A percentile compares a stretch with the other conserved stretches of the same genome.
These are phyloP conservation scores for Marasmius oreades DNA, from an alignment of 1,284 basidiomycete genomes.

Conservation along the genomic window DNA sequence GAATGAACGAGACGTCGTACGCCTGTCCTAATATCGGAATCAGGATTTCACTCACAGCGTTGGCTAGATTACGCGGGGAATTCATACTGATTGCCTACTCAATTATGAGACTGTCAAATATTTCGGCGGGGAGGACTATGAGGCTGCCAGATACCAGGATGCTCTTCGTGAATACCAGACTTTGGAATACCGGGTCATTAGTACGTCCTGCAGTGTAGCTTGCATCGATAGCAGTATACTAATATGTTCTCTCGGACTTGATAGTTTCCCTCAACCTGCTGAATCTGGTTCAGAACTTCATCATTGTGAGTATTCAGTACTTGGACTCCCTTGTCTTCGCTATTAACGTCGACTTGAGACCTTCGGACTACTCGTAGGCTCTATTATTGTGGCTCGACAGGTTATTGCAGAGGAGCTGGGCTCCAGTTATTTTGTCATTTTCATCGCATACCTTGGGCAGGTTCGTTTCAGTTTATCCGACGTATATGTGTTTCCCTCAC, in stretches of 20 bases:
- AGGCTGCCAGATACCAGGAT: constrained; percentile 68
- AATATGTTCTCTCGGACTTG: not conserved
- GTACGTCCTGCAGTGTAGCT: constrained; percentile 35
- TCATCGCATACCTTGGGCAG: constrained; percentile 78
- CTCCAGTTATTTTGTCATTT: constrained; percentile 68
- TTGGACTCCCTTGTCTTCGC: not conserved
- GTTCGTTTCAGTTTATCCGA: constrained; percentile 34
- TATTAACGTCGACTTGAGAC: constrained; percentile 38
- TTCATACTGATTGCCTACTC: constrained; percentile 77
- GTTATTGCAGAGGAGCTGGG: constrained; percentile 49
- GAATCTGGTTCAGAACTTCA: constrained; percentile 76
- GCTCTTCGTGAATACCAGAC: constrained; percentile 77
- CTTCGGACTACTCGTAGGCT: constrained; percentile 73
- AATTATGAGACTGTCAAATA: constrained; percentile 87
- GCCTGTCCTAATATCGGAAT: constrained; percentile 15
- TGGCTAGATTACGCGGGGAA: constrained; percentile 61
- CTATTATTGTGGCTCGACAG: constrained; percentile 68
- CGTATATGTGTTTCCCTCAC: constrained; percentile 5
- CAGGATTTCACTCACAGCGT: constrained; percentile 4
- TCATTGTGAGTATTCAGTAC: constrained; percentile 50
- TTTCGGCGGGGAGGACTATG: constrained; percentile 80
- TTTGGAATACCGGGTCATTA: constrained; percentile 71
- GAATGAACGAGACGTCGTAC: constrained; percentile 72
- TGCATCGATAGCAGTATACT: constrained; percentile 10
- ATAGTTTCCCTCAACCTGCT: constrained; percentile 68